Conservation (phyloP, 2,329 filamentous ascomycete species). For the Ophiostoma himal-ulmi region DNA sequence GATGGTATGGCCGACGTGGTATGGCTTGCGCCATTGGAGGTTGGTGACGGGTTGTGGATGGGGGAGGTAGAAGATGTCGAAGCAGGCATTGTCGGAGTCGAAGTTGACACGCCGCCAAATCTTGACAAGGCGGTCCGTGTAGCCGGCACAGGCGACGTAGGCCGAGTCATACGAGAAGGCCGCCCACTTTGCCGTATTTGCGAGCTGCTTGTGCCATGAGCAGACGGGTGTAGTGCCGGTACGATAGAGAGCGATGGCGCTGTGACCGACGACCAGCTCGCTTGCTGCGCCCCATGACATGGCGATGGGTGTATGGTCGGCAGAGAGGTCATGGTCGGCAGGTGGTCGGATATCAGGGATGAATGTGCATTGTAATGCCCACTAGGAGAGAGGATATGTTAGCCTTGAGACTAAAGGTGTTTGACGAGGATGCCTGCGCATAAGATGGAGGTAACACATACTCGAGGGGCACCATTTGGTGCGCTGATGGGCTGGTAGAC, state of each 20-base stretch:
- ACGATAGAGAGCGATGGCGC: slow-evolving; percentile 62
- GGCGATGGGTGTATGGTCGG: slow-evolving; percentile 32
- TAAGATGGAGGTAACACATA: slow-evolving; percentile 36
- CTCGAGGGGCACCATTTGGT: slow-evolving; percentile 67
- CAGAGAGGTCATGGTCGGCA: slow-evolving; percentile 40
- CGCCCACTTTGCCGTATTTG: slow-evolving; percentile 67
- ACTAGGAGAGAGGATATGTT: slow-evolving; percentile 37
- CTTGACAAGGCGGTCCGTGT: slow-evolving; percentile 78
- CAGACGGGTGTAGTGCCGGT: slow-evolving; percentile 46
- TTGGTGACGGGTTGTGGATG: slow-evolving; percentile 76
- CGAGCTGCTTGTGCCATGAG: slow-evolving; percentile 69
- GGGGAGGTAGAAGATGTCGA: slow-evolving; percentile 85
- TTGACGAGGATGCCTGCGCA: not conserved
- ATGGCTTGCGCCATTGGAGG: slow-evolving; percentile 77
- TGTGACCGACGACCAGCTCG: slow-evolving; percentile 75
- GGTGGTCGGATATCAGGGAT: slow-evolving; percentile 23
- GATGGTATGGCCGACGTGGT: slow-evolving; percentile 67
- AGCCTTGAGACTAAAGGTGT: not conserved
- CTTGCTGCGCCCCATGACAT: slow-evolving; percentile 84
- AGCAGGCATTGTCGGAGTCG: slow-evolving; percentile 73
- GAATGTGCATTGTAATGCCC: slow-evolving; percentile 54
- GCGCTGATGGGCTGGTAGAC: slow-evolving; percentile 72
- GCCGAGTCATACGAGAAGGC: slow-evolving; percentile 79
- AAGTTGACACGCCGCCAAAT: slow-evolving; percentile 87
- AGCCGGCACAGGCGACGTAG: slow-evolving; percentile 75